Percentiles rank a stretch among this genome's conserved stretches.
These are phyloP conservation scores for Pyrrhoderma noxium DNA, from an alignment of 1,284 basidiomycete genomes.

Conservation along the genomic window DNA sequence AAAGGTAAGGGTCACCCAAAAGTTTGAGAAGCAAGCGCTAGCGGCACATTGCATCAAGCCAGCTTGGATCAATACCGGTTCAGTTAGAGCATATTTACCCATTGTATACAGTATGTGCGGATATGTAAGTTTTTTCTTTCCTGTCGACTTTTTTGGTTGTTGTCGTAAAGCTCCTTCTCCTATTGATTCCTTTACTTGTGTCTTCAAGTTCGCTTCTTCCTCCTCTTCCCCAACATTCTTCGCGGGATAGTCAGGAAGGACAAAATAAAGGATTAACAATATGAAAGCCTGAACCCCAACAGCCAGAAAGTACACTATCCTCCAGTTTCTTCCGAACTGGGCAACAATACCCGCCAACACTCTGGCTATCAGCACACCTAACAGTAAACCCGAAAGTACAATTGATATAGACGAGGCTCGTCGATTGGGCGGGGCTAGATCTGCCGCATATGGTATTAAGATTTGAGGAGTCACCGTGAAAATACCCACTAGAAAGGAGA, in stretches of 20 bases:
- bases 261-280: constrained; percentile 43
- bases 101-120: constrained; percentile 55
- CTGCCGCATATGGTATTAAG: constrained; percentile 58
- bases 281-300: constrained; percentile 51
- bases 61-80: constrained; percentile 60
- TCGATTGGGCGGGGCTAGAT: constrained; percentile 55
- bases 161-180: no score
- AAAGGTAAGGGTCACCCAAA: constrained; percentile 72
- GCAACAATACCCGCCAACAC: constrained; percentile 63
- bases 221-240: constrained; percentile 45
- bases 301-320: constrained; percentile 60
- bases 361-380: constrained; percentile 65
- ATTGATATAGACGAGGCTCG: constrained; percentile 60
- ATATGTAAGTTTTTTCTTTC: constrained; percentile 38
- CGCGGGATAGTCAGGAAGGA: constrained; percentile 65
- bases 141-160: no score
- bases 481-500: constrained; percentile 52
- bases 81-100: constrained; percentile 60
- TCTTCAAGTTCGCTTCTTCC: no score
- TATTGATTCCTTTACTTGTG: no score
- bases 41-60: constrained; percentile 50
- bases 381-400: constrained; percentile 58
- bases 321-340: constrained; percentile 47
- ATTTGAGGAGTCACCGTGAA: constrained; percentile 51
- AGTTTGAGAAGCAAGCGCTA: constrained; percentile 50